Base-by-base conservation (phyloP, 805 yeast genomes). In the Yamadazyma laniorum region DNA sequence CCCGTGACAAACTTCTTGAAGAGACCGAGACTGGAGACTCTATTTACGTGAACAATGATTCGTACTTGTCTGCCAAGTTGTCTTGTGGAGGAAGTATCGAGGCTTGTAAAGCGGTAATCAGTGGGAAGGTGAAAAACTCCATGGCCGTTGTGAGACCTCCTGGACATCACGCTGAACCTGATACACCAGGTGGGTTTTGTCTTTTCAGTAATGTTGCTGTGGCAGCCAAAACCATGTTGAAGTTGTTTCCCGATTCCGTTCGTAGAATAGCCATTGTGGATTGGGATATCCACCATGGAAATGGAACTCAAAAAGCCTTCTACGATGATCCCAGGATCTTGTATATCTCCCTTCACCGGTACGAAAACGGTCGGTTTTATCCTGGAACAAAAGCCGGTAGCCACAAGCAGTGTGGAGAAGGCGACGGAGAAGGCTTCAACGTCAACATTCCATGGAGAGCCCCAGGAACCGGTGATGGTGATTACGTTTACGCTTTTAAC, bases 221-320 rank as follows among this genome's bases (percentile, higher is more conserved):
- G 14, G 98, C 99, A 2, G 95, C 97, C 13, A 85, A 85, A 53
- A 80, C 82, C 42, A 83, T 90, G 46, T 65, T 93, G 40, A 80
- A 80, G 49, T 72, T 76, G 40, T 91, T 88, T 59, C 96, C 97
- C 0, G 97, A 91, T 52, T 76, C 87, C 18, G 95, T 91, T 5
- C 72, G 95, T 45, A 77, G 77, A 50, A 86, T 93, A 27, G 78
- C 88, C 40, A 81, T 93, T 42, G 55, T 90, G 16, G 99, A 93
- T 61, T 93, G 99, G 99, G 99, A 93, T 61, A 89, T 93, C 33
- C 99, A 93, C 62, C 99, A 93, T 60, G 99, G 99, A 18, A 93
- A 93, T 60, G 99, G 99, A 27, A 93, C 99, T 1, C 99, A 93
- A 61, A 83, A 85, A 57, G 88, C 95, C 2, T 93, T 93, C 51